Percentiles rank a stretch among this genome's conserved stretches.
phyloP scores from a whole-genome alignment of 306 rosid genomes.

The Abrus pulchellus region DNA sequence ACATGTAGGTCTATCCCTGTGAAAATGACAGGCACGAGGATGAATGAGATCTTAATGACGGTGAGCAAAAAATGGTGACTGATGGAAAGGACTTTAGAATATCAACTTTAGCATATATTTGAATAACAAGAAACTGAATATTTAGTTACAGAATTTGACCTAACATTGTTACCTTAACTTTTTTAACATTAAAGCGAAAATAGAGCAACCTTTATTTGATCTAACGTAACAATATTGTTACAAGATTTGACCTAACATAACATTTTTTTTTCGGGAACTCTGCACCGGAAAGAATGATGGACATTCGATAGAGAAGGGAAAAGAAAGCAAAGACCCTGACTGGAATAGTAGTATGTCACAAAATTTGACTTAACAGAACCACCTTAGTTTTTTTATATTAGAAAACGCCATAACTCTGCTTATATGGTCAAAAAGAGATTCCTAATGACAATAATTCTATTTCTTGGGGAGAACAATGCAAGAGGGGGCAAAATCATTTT shows the following conservation, averaged over 20 bases:
- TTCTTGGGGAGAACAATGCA: conserved; percentile 31
- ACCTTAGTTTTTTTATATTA: background rate
- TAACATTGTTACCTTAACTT: too few species aligned
- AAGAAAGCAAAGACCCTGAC: too few species aligned
- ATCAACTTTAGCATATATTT: too few species aligned
- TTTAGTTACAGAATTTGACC: too few species aligned
- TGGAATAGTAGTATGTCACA: background rate
- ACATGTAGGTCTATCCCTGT: background rate
- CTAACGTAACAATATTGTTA: too few species aligned
- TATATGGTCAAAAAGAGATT: conserved; percentile 15
- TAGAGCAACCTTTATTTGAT: too few species aligned
- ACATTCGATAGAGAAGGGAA: background rate
- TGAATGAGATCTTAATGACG: too few species aligned
- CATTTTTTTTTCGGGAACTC: background rate
- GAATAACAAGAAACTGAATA: too few species aligned
- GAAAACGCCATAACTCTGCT: background rate
- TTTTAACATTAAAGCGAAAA: too few species aligned
- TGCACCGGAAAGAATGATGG: background rate
- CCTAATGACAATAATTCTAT: conserved; percentile 20
- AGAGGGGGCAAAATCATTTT: conserved; percentile 28
- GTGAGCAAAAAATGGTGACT: too few species aligned
- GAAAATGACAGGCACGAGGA: background rate
- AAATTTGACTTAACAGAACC: background rate
- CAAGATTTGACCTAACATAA: too few species aligned
- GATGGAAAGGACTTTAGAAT: too few species aligned